Base-by-base conservation (phyloP, 768 basidiomycete genomes). In the Sporobolomyces roseus region DNA sequence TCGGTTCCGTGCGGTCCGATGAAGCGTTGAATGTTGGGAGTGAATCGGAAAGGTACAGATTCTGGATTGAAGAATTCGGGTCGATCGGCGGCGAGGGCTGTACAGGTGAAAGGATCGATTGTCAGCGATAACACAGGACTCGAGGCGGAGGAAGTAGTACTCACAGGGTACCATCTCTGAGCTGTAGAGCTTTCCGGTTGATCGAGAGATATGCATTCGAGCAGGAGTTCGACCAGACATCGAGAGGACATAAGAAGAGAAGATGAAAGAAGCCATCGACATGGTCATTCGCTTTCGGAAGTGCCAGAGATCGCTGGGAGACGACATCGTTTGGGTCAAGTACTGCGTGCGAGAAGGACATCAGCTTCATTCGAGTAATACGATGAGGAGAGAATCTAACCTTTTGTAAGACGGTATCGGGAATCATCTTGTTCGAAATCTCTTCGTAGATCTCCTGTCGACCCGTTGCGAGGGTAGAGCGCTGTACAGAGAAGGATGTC, bases 251-350 rank as follows among this genome's bases (percentile, higher is more conserved):
- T 88, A 94, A 21, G 92, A 93, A 85, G 94, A 87, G 83, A 97
- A 98, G 75, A 90, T 88, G 49, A 85, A 86, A 1, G 89, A 84
- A 9, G 96, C 91, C 43, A 92, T 81, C 77, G 98, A 93, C 46
- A 88, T 78, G 13, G 93, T 88, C 79, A 98, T 96, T 79, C 97
- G 93, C 80, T 96, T 98, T 67, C 96, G 86, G 86, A 98, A 92
- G 67, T 90, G 84, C 94, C 94, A 99, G 4, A 98, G 83, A 74
- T 93, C 90, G 64, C 85, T 85, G 7, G 93, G 86, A 3, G 84
- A 84, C 52, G 83, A 81, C 90, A 97, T 94, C 29, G 88, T 88
- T 38, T 84, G 85, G 46, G 86, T 82, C 89, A 99, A 90, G 78
- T 93, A 98, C 96, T 99, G 74, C 12, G 30, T 13, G 16, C 6